Percentiles rank a stretch among this genome's conserved stretches.
These are phyloP conservation scores for Brasilioporus rufonigricans DNA, from an alignment of 768 basidiomycete genomes.

Conservation along the genomic window DNA sequence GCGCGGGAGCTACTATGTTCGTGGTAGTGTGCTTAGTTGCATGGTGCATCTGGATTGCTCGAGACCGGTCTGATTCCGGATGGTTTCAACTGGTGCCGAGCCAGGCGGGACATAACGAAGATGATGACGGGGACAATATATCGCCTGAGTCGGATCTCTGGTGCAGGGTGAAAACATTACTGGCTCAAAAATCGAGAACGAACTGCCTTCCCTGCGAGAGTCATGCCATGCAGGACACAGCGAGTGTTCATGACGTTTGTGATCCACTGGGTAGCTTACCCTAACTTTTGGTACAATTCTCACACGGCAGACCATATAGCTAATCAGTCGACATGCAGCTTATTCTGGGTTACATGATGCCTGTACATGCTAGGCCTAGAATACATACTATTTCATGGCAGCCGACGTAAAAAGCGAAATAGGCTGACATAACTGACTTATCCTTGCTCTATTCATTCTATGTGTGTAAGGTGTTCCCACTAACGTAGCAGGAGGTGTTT, in stretches of 20 bases:
- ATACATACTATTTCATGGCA: too few relatives aligned
- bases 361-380: not conserved
- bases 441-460: not conserved
- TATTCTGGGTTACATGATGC: not conserved
- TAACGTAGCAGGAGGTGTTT: not conserved
- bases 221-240: not conserved
- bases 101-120: not conserved
- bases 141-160: not conserved
- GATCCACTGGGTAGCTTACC: not conserved
- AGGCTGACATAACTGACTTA: too few relatives aligned
- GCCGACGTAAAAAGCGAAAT: too few relatives aligned
- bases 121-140: not conserved
- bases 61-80: constrained; percentile 14
- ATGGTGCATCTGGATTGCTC: constrained; percentile 42
- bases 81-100: constrained; percentile 26
- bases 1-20: constrained; percentile 33
- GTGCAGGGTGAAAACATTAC: not conserved
- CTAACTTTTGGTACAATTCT: too few relatives aligned
- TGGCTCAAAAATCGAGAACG: not conserved
- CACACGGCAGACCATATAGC: not conserved
- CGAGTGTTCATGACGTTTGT: not conserved
- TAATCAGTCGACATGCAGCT: not conserved
- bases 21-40: constrained; percentile 33
- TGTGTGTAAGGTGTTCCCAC: not conserved
- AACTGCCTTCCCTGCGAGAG: not conserved